These are phyloP conservation scores for Pythium biforme DNA, from an alignment of 352 stramenopile species.

Conservation along the genomic window DNA sequence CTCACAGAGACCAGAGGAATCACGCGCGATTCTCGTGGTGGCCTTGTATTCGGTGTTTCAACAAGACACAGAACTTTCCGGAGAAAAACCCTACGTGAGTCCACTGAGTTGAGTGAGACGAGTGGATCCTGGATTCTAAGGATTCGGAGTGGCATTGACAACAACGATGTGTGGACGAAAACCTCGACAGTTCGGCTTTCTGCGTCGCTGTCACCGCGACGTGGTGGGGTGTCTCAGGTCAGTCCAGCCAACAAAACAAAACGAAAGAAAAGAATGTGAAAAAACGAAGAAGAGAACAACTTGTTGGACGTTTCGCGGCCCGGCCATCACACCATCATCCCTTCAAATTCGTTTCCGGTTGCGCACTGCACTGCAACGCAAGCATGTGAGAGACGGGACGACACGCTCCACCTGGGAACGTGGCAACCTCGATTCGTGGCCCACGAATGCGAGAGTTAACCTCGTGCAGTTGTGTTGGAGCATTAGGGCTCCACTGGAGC, in stretches of 20 bases:
- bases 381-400: not conserved
- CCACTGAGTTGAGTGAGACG: not conserved
- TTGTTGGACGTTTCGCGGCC: constrained; percentile 3
- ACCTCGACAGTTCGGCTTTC: constrained; percentile 4
- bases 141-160: constrained; percentile 3
- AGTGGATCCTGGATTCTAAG: not conserved
- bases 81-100: constrained; percentile 3
- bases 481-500: too few relatives aligned
- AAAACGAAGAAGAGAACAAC: not conserved
- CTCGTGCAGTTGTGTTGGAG: too few relatives aligned
- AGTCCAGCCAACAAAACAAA: not conserved
- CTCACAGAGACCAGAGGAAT: not conserved
- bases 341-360: not conserved
- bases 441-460: too few relatives aligned
- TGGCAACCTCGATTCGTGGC: not conserved
- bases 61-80: constrained; percentile 2
- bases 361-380: not conserved
- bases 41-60: not conserved
- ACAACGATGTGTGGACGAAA: constrained; percentile 19
- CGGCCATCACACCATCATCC: not conserved
- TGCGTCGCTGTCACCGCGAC: not conserved
- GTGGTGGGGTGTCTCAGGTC: constrained; percentile 1
- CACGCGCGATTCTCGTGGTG: not conserved
- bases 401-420: not conserved
- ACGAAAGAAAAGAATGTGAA: not conserved